Percentiles rank a stretch among this genome's conserved stretches.
Evolutionary conservation across 2,329 filamentous ascomycete species (phyloP).

Genomic region (Apiospora marii): DNA sequence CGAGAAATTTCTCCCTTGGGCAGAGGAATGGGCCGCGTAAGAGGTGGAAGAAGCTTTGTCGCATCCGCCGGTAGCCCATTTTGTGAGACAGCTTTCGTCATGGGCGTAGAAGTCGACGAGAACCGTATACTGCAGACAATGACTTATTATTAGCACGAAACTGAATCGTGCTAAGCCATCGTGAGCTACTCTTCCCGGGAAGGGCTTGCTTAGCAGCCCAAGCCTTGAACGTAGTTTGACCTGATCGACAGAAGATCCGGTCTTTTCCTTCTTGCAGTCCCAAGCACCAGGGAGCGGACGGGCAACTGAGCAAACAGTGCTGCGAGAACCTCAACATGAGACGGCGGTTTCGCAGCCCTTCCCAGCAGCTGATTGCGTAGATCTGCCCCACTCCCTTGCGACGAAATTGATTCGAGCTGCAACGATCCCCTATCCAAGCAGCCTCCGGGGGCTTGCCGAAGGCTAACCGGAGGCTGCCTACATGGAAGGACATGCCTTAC

Average conservation of each 20-base stretch:
- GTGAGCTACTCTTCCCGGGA: slow-evolving; percentile 20
- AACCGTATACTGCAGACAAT: slow-evolving; percentile 9
- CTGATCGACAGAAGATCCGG: slow-evolving; percentile 28
- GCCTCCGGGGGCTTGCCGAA: neutral
- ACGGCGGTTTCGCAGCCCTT: slow-evolving; percentile 35
- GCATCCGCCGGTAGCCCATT: slow-evolving; percentile 17
- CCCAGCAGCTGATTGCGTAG: slow-evolving; percentile 30
- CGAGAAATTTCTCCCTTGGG: slow-evolving; percentile 13
- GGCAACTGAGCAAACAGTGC: slow-evolving; percentile 12
- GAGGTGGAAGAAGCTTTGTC: slow-evolving; percentile 20
- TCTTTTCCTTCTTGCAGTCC: slow-evolving; percentile 9
- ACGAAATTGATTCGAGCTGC: slow-evolving; percentile 12
- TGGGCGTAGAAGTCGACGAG: slow-evolving; percentile 15
- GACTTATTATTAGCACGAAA: slow-evolving; percentile 23
- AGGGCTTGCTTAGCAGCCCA: slow-evolving; percentile 25
- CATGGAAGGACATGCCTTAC: neutral
- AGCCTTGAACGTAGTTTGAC: slow-evolving; percentile 27
- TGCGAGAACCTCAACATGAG: slow-evolving; percentile 36
- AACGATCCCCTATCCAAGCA: slow-evolving; percentile 1
- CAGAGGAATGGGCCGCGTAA: slow-evolving; percentile 18
- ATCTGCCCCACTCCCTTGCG: slow-evolving; percentile 25
- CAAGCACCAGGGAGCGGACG: neutral
- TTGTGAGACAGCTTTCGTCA: slow-evolving; percentile 22
- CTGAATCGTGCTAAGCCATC: slow-evolving; percentile 23
- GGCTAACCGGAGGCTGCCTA: neutral